Percentiles rank a stretch among this genome's conserved stretches.
Conservation (phyloP, 164 flowering plant species). For the Berberis vulgaris region DNA sequence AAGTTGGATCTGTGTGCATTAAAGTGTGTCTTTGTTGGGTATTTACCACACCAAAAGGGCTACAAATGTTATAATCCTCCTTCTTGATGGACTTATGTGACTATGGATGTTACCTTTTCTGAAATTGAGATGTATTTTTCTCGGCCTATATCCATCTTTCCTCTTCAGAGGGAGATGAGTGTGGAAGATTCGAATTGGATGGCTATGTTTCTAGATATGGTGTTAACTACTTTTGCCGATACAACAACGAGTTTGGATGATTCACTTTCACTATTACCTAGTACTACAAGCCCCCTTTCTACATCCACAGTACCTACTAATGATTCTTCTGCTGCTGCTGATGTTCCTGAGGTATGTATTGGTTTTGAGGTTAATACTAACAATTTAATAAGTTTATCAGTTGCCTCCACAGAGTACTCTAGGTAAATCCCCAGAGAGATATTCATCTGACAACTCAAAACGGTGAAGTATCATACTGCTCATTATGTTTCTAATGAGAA, state of each 20-base stretch:
- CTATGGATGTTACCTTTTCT: constrained; percentile 1
- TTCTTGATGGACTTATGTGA: background rate
- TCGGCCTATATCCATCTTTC: background rate
- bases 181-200: constrained; percentile 1
- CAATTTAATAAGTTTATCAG: no score
- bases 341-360: no score
- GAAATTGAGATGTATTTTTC: background rate
- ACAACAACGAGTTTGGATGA: background rate
- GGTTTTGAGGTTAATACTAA: no score
- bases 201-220: background rate
- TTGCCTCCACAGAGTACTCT: no score
- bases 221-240: background rate
- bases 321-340: no score
- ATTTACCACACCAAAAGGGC: background rate
- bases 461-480: no score
- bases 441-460: no score
- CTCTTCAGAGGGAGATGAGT: background rate
- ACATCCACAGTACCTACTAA: no score
- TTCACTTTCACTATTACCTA: background rate
- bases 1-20: background rate
- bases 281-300: no score
- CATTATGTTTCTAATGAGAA: no score
- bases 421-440: no score
- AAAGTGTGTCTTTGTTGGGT: background rate
- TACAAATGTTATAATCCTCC: background rate